phyloP scores from a whole-genome alignment of 257 asterid species.

The Oldenlandia corymbosa region DNA sequence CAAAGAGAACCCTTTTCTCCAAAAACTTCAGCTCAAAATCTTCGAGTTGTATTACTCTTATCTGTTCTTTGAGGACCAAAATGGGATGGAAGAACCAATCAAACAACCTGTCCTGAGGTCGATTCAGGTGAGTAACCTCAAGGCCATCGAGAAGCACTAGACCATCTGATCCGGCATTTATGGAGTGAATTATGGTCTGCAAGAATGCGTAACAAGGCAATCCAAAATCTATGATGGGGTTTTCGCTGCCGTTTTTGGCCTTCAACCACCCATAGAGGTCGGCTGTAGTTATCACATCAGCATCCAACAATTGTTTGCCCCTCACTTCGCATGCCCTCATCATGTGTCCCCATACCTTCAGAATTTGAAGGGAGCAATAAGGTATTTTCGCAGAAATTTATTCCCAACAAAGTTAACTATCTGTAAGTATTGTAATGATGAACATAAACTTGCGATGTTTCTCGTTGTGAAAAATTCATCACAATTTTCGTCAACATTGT shows the following conservation, averaged over 20 bases:
- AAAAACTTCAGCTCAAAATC: constrained; percentile 63
- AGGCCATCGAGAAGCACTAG: constrained; percentile 57
- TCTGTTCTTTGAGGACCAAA: constrained; percentile 81
- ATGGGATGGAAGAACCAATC: constrained; percentile 94
- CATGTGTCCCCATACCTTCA: constrained; percentile 75
- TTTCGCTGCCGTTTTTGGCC: constrained; percentile 48
- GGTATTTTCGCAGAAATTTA: background rate
- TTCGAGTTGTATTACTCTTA: constrained; percentile 56
- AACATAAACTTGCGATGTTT: background rate
- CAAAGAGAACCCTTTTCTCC: constrained; percentile 63
- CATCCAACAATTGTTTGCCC: constrained; percentile 62
- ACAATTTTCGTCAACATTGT: too few species aligned
- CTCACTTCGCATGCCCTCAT: constrained; percentile 56
- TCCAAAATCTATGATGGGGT: constrained; percentile 48
- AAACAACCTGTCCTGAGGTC: constrained; percentile 76
- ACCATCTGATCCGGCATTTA: constrained; percentile 60
- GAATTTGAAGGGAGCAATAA: constrained; percentile 6
- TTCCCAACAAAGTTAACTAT: background rate
- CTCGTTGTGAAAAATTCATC: background rate
- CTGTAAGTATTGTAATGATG: too few species aligned
- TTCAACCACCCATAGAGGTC: constrained; percentile 83
- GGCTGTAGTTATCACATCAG: constrained; percentile 38
- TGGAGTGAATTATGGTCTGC: constrained; percentile 56
- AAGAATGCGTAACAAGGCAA: constrained; percentile 66
- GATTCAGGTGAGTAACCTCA: constrained; percentile 66